Evolutionary conservation across 2,329 filamentous ascomycete genomes (phyloP).

Genomic region (Leptographium radiaticola): DNA sequence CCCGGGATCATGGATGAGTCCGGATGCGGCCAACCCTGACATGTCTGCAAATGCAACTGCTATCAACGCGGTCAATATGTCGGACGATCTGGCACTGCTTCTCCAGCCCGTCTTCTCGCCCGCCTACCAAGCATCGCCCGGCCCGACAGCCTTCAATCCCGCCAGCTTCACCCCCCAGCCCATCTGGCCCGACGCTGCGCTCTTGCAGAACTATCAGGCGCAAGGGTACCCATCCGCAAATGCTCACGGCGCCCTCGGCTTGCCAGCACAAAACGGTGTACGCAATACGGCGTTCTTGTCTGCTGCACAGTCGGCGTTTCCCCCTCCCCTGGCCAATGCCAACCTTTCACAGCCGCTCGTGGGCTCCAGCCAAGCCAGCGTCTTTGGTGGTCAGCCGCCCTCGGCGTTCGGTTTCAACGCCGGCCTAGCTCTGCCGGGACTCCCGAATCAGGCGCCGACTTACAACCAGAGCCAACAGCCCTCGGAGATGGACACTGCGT

Average conservation of each 20-base stretch:
- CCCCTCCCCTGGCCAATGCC: constrained; percentile 4
- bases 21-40: not conserved
- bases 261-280: constrained; percentile 21
- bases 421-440: not conserved
- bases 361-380: not conserved
- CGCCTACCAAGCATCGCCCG: constrained; percentile 22
- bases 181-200: constrained; percentile 23
- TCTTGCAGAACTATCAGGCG: constrained; percentile 19
- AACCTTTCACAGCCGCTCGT: not conserved
- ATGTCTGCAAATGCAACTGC: not conserved
- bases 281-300: constrained; percentile 19
- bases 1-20: not conserved
- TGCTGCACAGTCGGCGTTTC: constrained; percentile 15
- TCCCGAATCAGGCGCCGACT: not conserved
- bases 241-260: constrained; percentile 12
- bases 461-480: constrained; percentile 5
- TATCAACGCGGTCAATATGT: not conserved
- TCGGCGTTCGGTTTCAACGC: not conserved
- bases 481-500: constrained; percentile 15
- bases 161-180: constrained; percentile 22
- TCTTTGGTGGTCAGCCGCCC: not conserved
- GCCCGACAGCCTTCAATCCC: constrained; percentile 27
- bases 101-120: constrained; percentile 17
- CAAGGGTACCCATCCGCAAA: constrained; percentile 17
- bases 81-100: constrained; percentile 3